Base-by-base conservation (phyloP, 108 stramenopile genomes). In the Skeletonema tropicum region DNA sequence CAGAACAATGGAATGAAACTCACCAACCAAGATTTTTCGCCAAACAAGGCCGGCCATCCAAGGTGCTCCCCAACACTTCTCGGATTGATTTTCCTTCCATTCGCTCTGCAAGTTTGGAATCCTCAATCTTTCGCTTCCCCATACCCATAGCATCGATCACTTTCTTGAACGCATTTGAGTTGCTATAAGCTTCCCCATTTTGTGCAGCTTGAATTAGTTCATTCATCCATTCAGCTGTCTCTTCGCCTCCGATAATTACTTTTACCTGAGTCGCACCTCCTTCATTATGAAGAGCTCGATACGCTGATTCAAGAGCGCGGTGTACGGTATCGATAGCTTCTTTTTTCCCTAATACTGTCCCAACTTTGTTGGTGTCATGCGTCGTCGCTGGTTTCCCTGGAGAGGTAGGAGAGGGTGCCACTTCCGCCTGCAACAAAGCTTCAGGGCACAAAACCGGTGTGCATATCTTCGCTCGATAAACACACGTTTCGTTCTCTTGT, bases 381-480 rank as follows among this genome's bases (percentile, higher is more conserved):
- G 6, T 13, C n/a, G 14, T 11, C 14, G 42, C 15, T n/a, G 15
- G 42, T 45, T 45, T 45, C 15, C 14, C 42, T n/a, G 42, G 42
- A n/a, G 42, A 3, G 5, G 4, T n/a, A 15, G 42, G 42, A n/a
- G 42, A 45, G 42, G 42, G 15, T 45, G 42, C 42, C 42, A 21
- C 59, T 15, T 57, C 59, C 46, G n/a, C 23, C 25, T 69, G 23
- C 7, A 11, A 58, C 68, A 21, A 14, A 6, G 49, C 66, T 30
- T 71, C 73, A 8, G 74, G 74, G 45, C 94, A 95, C 57, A 95
- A 62, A 23, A 90, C 57, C 8, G 84, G 85, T 32, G 94, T 93
- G 65, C 94, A 95, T 25, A 95, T 71, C n/a, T 77, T 83, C 29
- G 91, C 46, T 10, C 79, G 75, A 69, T 93, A 93, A 25, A 45